Evolutionary conservation across 441 rosid species (phyloP).

Genomic region (Cnidoscolus chayamansa): DNA sequence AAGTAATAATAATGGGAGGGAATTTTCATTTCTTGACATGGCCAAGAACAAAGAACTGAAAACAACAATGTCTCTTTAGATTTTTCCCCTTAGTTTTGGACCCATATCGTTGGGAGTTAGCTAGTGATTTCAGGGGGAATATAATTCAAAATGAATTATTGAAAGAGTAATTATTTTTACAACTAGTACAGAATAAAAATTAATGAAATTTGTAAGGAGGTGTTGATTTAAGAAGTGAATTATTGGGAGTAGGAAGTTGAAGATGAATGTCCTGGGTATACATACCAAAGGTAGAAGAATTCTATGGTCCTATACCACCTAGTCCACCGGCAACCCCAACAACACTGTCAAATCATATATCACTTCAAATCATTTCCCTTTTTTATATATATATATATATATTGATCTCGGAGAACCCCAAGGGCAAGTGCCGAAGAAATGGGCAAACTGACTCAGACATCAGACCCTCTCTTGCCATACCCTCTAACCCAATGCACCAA

Average conservation of each 20-base stretch:
- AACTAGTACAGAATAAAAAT: too few species aligned
- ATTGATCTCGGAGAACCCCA: slow-evolving; percentile 16
- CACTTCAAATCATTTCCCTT: slow-evolving; percentile 25
- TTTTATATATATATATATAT: background rate
- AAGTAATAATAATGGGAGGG: too few species aligned
- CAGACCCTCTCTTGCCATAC: background rate
- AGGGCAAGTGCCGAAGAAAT: slow-evolving; percentile 18
- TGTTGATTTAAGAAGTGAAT: too few species aligned
- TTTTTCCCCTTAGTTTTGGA: background rate
- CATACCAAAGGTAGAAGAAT: too few species aligned
- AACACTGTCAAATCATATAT: slow-evolving; percentile 41
- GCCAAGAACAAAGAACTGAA: background rate
- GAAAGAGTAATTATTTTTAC: too few species aligned
- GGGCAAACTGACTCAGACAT: slow-evolving; percentile 27
- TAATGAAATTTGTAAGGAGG: too few species aligned
- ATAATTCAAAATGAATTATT: too few species aligned
- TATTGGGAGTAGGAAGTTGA: too few species aligned
- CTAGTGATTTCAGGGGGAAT: too few species aligned
- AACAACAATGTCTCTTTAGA: background rate
- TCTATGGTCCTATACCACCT: slow-evolving; percentile 16
- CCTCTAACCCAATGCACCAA: slow-evolving; percentile 7
- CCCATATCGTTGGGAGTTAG: slow-evolving; percentile 1
- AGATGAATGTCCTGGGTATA: too few species aligned
- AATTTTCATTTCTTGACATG: too few species aligned
- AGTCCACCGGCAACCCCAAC: slow-evolving; percentile 28